These are phyloP conservation scores for Sergeia podlipaevii DNA, from an alignment of 208 protist genomes.

Conservation along the genomic window DNA sequence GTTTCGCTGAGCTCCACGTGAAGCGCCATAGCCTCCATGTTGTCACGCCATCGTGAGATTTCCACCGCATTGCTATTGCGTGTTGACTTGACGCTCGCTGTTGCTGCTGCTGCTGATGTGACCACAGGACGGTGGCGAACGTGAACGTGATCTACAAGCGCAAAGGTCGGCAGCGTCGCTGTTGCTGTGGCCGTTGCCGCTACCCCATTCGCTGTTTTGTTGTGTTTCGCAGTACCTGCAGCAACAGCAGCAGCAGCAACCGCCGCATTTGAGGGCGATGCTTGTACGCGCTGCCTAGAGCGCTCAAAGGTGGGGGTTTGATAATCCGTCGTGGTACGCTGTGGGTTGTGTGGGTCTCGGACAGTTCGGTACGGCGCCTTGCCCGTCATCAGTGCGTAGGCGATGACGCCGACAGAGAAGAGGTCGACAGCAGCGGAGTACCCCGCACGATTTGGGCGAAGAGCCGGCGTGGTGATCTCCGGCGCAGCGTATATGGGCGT, in stretches of 20 bases:
- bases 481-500: slow-evolving; percentile 71
- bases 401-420: slow-evolving; percentile 64
- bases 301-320: slow-evolving; percentile 14
- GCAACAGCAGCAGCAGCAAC: too few relatives aligned
- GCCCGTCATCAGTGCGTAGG: slow-evolving; percentile 47
- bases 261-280: too few relatives aligned
- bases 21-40: slow-evolving; percentile 12
- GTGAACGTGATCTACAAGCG: slow-evolving; percentile 6
- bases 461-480: slow-evolving; percentile 32
- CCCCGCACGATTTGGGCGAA: slow-evolving; percentile 25
- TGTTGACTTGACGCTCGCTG: not conserved
- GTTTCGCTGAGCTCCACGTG: slow-evolving; percentile 8
- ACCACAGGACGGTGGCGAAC: not conserved
- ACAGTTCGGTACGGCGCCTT: slow-evolving; percentile 45
- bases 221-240: too few relatives aligned
- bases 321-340: not conserved
- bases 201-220: too few relatives aligned
- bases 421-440: slow-evolving; percentile 73
- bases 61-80: too few relatives aligned
- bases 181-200: too few relatives aligned
- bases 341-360: too few relatives aligned
- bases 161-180: not conserved
- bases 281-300: not conserved
- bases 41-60: slow-evolving; percentile 9
- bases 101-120: not conserved